Evolutionary conservation across 2,329 filamentous ascomycete genomes (phyloP).

Genomic region (Aspergillus piperis): DNA sequence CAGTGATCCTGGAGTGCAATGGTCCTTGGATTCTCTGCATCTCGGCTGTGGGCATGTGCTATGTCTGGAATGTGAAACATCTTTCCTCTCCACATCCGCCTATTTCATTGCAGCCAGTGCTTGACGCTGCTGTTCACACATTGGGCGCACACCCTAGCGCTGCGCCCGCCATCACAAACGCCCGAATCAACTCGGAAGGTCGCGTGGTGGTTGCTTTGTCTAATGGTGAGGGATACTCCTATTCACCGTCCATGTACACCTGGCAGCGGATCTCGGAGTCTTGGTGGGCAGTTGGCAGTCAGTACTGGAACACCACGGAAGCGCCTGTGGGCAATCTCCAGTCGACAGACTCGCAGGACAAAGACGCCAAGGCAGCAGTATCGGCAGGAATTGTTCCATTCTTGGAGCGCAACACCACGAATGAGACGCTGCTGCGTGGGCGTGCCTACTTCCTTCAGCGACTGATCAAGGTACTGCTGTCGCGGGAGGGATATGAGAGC

Average conservation of each 20-base stretch:
- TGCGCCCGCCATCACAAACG: constrained; percentile 84
- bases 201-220: constrained; percentile 85
- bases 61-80: constrained; percentile 89
- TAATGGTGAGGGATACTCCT: constrained; percentile 92
- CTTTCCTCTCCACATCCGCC: constrained; percentile 85
- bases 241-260: constrained; percentile 78
- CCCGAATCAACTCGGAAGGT: constrained; percentile 84
- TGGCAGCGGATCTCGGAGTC: constrained; percentile 97
- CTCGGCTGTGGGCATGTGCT: constrained; percentile 81
- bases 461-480: constrained; percentile 84
- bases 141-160: constrained; percentile 76
- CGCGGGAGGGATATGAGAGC: constrained; percentile 85
- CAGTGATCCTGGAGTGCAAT: constrained; percentile 88
- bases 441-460: constrained; percentile 88
- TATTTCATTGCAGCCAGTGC: constrained; percentile 80
- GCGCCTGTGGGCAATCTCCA: constrained; percentile 81
- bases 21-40: constrained; percentile 89
- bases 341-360: constrained; percentile 65
- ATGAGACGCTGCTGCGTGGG: constrained; percentile 86
- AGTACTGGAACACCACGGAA: constrained; percentile 99
- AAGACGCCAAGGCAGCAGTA: constrained; percentile 57
- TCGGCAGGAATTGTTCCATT: constrained; percentile 92
- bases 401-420: constrained; percentile 91
- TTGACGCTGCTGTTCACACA: constrained; percentile 81
- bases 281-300: constrained; percentile 97